Evolutionary conservation across 2,329 filamentous ascomycete genomes (phyloP).

Genomic region (Fusarium verticillioides): DNA sequence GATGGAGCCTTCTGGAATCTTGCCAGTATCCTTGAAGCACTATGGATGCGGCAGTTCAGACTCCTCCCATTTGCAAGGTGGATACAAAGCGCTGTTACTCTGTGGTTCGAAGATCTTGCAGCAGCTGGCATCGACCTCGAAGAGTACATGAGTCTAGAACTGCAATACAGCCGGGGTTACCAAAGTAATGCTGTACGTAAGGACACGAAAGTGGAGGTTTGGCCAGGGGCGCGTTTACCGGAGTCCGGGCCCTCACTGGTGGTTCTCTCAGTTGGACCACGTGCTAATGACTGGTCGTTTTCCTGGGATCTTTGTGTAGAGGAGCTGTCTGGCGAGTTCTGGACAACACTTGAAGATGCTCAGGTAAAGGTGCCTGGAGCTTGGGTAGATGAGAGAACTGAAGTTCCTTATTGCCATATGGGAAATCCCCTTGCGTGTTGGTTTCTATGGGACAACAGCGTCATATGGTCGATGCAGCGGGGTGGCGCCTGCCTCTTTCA

Average conservation of each 20-base stretch:
- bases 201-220: rapidly evolving
- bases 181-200: rapidly evolving
- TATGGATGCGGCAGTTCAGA: rapidly evolving
- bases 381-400: not conserved
- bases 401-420: no score
- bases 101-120: not conserved
- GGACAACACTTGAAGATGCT: not conserved
- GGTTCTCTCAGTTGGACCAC: rapidly evolving
- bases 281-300: rapidly evolving
- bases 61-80: not conserved
- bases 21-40: rapidly evolving
- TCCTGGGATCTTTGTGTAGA: not conserved
- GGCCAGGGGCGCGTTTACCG: rapidly evolving
- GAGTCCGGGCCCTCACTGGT: not conserved
- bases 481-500: no score
- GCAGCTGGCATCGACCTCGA: not conserved
- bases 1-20: rapidly evolving
- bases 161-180: no score
- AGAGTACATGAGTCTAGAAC: not conserved
- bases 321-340: not conserved
- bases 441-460: no score
- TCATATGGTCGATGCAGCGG: no score
- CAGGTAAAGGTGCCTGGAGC: not conserved
- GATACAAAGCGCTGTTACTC: rapidly evolving
- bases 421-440: no score